Percentiles rank a stretch among this genome's conserved stretches.
These are phyloP conservation scores for Hypholoma sublateritium DNA, from an alignment of 768 basidiomycete species.

Conservation along the genomic window DNA sequence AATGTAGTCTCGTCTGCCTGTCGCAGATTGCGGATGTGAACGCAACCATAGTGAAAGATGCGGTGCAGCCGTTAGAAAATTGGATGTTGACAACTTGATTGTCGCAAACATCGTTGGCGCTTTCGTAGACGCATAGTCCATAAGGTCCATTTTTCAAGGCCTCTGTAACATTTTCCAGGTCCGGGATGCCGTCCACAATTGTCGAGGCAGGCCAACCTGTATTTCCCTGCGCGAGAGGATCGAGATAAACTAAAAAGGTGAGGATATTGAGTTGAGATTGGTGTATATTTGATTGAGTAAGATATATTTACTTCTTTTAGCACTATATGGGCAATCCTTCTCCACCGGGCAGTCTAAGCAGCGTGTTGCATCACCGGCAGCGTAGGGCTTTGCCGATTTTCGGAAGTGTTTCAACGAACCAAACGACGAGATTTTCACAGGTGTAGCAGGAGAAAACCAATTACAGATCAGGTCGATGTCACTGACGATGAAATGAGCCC, in stretches of 20 bases:
- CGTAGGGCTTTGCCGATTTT: constrained; percentile 65
- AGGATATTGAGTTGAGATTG: not conserved
- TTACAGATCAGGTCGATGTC: constrained; percentile 85
- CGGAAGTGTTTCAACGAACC: constrained; percentile 85
- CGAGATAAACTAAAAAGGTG: constrained; percentile 66
- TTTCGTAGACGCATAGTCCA: constrained; percentile 84
- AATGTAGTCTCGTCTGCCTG: constrained; percentile 83
- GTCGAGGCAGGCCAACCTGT: constrained; percentile 65
- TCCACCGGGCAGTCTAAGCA: constrained; percentile 79
- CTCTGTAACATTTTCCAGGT: constrained; percentile 80
- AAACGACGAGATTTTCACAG: constrained; percentile 78
- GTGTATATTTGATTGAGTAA: not conserved
- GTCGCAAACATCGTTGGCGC: constrained; percentile 84
- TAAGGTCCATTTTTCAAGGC: constrained; percentile 74
- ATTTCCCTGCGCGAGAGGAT: constrained; percentile 58
- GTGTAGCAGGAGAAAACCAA: constrained; percentile 67
- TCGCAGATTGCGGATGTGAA: constrained; percentile 78
- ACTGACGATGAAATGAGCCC: constrained; percentile 35
- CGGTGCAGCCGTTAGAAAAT: constrained; percentile 79
- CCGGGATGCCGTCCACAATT: constrained; percentile 79
- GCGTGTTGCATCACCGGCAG: constrained; percentile 65
- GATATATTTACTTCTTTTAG: constrained; percentile 67
- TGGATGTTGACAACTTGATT: constrained; percentile 91
- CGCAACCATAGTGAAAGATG: constrained; percentile 88
- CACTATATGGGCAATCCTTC: constrained; percentile 78